Evolutionary conservation across 176 grass and related monocot genomes (phyloP).

Genomic region (Chloris gayana): DNA sequence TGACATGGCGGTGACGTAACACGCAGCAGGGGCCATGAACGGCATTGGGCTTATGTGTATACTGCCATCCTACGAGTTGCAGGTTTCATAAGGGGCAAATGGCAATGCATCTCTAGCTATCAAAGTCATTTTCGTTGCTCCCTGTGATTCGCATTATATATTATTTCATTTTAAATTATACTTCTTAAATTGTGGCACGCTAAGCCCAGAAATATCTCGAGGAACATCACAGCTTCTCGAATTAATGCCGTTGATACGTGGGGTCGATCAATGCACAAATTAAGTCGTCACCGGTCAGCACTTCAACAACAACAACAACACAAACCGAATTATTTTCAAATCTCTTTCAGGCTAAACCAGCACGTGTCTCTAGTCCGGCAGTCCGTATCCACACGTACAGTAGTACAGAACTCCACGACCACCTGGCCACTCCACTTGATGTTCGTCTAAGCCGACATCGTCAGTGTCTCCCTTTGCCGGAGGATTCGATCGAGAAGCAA

Average conservation of each 20-base stretch:
- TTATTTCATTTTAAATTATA: neutral
- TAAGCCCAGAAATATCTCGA: slow-evolving; percentile 22
- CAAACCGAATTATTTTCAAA: neutral
- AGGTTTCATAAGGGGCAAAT: too few relatives aligned
- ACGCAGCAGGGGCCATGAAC: neutral
- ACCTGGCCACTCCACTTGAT: neutral
- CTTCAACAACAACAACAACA: neutral
- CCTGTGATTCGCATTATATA: neutral
- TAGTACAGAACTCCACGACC: neutral
- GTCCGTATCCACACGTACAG: neutral
- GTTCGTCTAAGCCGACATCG: neutral
- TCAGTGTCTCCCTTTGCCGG: neutral
- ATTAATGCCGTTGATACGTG: neutral
- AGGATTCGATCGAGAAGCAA: neutral
- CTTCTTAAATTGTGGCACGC: neutral
- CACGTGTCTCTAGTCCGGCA: neutral
- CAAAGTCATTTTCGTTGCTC: neutral
- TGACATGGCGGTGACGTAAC: neutral
- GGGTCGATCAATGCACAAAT: neutral
- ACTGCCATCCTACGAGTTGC: too few relatives aligned
- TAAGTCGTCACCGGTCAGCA: neutral
- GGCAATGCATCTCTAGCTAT: too few relatives aligned
- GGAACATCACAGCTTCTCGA: neutral
- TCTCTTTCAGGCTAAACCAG: neutral
- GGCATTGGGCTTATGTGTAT: too few relatives aligned